Conservation (phyloP, 2,329 filamentous ascomycete genomes). For the Ophiobolus disseminans region DNA sequence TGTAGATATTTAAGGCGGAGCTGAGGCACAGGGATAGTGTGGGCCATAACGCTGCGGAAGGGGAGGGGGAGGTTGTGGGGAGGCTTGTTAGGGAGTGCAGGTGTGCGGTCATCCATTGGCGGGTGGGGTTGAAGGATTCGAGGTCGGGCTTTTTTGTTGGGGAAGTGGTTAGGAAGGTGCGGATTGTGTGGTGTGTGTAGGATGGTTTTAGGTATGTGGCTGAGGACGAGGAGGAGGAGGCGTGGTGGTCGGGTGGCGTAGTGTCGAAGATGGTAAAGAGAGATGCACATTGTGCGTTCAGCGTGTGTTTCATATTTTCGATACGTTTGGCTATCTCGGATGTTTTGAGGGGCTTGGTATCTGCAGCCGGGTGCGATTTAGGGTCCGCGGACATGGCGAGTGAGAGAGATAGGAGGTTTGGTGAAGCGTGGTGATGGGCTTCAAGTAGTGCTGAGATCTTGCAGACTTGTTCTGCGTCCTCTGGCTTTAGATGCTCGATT, state of each 20-base stretch:
- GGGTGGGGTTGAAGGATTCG: slow-evolving; percentile 19
- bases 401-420: slow-evolving; percentile 31
- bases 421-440: slow-evolving; percentile 22
- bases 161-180: slow-evolving; percentile 22
- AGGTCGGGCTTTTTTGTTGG: slow-evolving; percentile 13
- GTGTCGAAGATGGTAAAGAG: slow-evolving; percentile 34
- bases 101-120: slow-evolving; percentile 34
- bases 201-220: slow-evolving; percentile 27
- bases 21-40: slow-evolving; percentile 26
- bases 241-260: slow-evolving; percentile 8
- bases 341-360: slow-evolving; percentile 24
- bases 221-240: slow-evolving; percentile 1
- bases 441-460: slow-evolving; percentile 34
- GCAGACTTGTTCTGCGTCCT: slow-evolving; percentile 25
- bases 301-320: slow-evolving; percentile 24
- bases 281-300: slow-evolving; percentile 27
- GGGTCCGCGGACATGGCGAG: slow-evolving; percentile 30
- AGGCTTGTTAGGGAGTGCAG: slow-evolving; percentile 34
- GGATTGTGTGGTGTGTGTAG: slow-evolving; percentile 35
- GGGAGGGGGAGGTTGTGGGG: slow-evolving; percentile 6
- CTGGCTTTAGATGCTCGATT: slow-evolving; percentile 15
- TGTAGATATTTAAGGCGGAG: slow-evolving; percentile 18
- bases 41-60: slow-evolving; percentile 25
- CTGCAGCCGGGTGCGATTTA: slow-evolving; percentile 23
- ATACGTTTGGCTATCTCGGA: slow-evolving; percentile 23